Evolutionary conservation across 768 basidiomycete species (phyloP).

Genomic region (Rhizopogon vesiculosus): DNA sequence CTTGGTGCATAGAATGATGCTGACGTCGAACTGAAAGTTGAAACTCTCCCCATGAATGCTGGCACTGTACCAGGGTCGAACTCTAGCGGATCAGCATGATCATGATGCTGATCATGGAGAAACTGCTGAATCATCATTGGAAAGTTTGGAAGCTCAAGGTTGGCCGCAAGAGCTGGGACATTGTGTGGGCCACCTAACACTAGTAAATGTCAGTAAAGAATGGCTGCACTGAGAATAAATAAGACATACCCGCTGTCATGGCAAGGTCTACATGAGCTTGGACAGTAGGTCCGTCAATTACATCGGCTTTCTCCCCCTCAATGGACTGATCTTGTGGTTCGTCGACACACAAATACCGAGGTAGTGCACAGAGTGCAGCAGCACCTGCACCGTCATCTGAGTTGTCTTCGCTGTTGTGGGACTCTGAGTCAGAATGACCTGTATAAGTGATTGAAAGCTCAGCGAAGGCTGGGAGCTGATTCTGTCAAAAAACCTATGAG

Average conservation of each 20-base stretch:
- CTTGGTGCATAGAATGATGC: conserved; percentile 7
- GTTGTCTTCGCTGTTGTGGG: background rate
- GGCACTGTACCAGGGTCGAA: conserved; percentile 6
- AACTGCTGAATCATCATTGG: background rate
- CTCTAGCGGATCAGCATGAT: background rate
- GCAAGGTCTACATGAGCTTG: conserved; percentile 10
- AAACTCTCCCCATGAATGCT: background rate
- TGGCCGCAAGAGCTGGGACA: background rate
- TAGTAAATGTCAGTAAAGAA: background rate
- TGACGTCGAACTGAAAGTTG: background rate
- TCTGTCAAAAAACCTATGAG: too few species aligned
- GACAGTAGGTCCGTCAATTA: background rate
- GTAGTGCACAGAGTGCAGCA: background rate
- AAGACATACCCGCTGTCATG: conserved; percentile 27
- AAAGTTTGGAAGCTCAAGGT: background rate
- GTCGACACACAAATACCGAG: background rate
- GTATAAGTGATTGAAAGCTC: background rate
- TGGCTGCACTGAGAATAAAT: background rate
- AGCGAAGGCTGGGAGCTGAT: too few species aligned
- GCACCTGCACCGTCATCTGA: background rate
- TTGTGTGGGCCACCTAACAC: background rate
- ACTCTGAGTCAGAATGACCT: too few species aligned
- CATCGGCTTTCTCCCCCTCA: background rate
- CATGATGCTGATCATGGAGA: conserved; percentile 2
- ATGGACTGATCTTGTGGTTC: background rate